Evolutionary conservation across 768 basidiomycete genomes (phyloP).

Genomic region (Pisolithus sp.): DNA sequence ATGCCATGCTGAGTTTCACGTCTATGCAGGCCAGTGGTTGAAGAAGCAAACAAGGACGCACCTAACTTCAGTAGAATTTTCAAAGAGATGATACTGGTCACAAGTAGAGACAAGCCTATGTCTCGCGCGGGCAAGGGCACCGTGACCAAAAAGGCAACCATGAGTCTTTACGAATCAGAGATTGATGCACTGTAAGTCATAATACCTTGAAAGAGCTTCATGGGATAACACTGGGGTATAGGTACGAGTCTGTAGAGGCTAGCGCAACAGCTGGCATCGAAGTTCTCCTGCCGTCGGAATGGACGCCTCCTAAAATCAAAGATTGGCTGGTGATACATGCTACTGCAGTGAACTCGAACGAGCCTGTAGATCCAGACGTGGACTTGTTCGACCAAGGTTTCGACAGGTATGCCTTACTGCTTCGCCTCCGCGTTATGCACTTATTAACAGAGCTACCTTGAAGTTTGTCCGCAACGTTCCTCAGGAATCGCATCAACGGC

Average conservation of each 20-base stretch:
- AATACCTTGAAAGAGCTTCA: neutral
- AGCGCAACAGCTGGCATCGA: slow-evolving; percentile 15
- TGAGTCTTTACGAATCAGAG: slow-evolving; percentile 36
- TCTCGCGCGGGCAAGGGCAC: slow-evolving; percentile 42
- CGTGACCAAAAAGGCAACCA: slow-evolving; percentile 33
- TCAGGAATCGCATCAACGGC: slow-evolving; percentile 19
- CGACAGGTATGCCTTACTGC: slow-evolving; percentile 26
- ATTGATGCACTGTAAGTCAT: slow-evolving; percentile 39
- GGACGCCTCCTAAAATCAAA: slow-evolving; percentile 15
- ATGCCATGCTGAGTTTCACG: neutral
- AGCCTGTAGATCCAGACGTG: slow-evolving; percentile 2
- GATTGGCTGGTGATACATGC: slow-evolving; percentile 26
- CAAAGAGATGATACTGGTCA: slow-evolving; percentile 50
- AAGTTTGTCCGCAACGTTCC: slow-evolving; percentile 26
- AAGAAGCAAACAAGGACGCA: slow-evolving; percentile 37
- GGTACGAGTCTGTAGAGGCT: slow-evolving; percentile 29
- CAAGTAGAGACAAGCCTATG: slow-evolving; percentile 36
- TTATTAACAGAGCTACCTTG: neutral
- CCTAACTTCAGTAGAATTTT: slow-evolving; percentile 41
- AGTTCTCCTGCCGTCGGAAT: slow-evolving; percentile 16
- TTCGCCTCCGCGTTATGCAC: neutral
- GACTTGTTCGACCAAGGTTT: slow-evolving; percentile 33
- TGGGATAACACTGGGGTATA: slow-evolving; percentile 1
- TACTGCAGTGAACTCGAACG: slow-evolving; percentile 6
- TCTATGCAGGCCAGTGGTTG: slow-evolving; percentile 31